Evolutionary conservation across 1,284 basidiomycete genomes (phyloP), one percentile per base, ranked within the genome.

Genomic region (Trametes pubescens): DNA sequence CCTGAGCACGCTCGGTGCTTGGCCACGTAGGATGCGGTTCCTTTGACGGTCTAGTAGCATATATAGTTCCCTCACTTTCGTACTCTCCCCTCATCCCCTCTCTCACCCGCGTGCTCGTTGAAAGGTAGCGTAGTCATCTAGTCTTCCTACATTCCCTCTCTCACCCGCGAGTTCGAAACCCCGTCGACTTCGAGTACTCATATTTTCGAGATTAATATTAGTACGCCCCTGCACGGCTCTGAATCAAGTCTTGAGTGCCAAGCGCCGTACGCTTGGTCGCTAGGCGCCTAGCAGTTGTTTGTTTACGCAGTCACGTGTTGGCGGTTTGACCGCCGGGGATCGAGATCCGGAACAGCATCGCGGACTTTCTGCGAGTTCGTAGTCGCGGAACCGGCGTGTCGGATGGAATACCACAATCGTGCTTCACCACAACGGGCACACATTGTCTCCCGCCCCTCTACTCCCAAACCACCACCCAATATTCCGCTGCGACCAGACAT

Each of bases 401-500:
- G 65, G 67, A 69, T 62, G 65, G 65, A 66, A 56, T 66, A 66
- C 62, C 60, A 52, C 67, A 64, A 64, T 44, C 53, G 65, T 63
- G 64, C 51, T 61, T 59, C 64, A 56, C 57, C 67, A 38, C 67
- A 58, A 61, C 60, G 43, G 49, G 55, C 62, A 53, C 55, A 61
- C 66, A 51, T 65, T 55, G 63, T 65, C 57, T 32, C 61, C 52
- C 64, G 43, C 38, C 46, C 63, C 35, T 32, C 54, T 35, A 24
- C 66, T 58, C 48, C 59, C 58, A 32, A 65, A 52, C 60, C 24
- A 16, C 61, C 60, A 29, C 62, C 47, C 52, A 62, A 63, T 57
- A 60, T 48, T 60, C 49, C 43, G 29, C 46, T 24, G 44, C 24
- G 29, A 24, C 16, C 44, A 64, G 68, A 65, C 66, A 88, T 87